Evolutionary conservation across 2,329 filamentous ascomycete genomes (phyloP), one percentile per base, ranked within the genome.

Genomic region (Tolypocladium nubicola): DNA sequence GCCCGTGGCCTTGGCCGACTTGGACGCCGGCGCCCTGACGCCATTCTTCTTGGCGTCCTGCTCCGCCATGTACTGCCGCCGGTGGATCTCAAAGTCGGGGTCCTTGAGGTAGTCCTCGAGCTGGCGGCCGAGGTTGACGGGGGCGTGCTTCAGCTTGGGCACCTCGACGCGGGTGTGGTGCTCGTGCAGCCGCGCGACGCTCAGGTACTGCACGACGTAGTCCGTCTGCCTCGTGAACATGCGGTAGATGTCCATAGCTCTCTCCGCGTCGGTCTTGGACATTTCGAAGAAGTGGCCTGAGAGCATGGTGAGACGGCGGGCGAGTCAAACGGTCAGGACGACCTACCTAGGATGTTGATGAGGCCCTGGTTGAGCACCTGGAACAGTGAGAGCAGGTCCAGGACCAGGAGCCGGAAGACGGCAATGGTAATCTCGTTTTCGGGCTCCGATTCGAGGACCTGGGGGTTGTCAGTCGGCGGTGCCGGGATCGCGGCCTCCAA

Each of bases 391-490:
- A 99, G 74, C 41, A 99, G 78, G 71, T 99, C 94, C 66, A 96
- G 79, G 23, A 96, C 95, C 56, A 99, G 78, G 61, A 99, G 78
- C 58, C 94, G 84, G 69, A 97, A 99, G 35, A 95, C 92, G 11
- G 90, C 95, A 63, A 97, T 81, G 11, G 91, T 95, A 64, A 99
- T 97, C 72, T 99, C 94, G 68, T 97, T 99, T 69, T 97, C 92
- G 9, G 89, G 85, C 65, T 97, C 94, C 61, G 87, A 84, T 54
- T 90, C 87, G 68, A 97, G 82, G 55, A 97, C 84, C 90, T 92
- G 67, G 45, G 38, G 23, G 26, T 59, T 47, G 54, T 54, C 11
- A 45, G 53, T 26, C 7, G 14, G 21, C 10, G 9, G 3, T 16
- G 21, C 13, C 21, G 33, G 37, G 21, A 4, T 14, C 26, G 14